Evolutionary conservation across 495 filamentous ascomycete genomes (phyloP), one percentile per base, ranked within the genome.

Genomic region (Trichoderma gamsii): DNA sequence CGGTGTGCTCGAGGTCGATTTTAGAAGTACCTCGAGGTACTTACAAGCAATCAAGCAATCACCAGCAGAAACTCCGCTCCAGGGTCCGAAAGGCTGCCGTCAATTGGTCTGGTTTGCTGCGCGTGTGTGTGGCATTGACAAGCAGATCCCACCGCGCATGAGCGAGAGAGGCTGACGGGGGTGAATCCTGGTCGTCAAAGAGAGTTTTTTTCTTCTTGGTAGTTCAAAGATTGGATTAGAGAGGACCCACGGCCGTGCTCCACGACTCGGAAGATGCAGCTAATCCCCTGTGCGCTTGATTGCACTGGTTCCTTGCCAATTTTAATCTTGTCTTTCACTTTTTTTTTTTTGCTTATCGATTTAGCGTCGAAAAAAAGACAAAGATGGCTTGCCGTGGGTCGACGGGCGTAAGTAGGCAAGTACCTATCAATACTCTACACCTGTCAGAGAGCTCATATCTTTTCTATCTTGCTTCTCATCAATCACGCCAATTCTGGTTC

Each of bases 341-440:
- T 52, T 52, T 56, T 56, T n/a, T 23, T 56, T 13, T 12, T 25
- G 29, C 56, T 61, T 61, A 61, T 61, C 56, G 56, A 61, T 61
- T 61, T 61, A 27, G 56, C 25, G 56, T 15, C 56, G 25, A 32
- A 61, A 32, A 32, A 18, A 6, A 61, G 7, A 13, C 35, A 7
- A 61, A 11, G 1, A 61, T 61, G 27, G 56, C 52, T 16, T 32
- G 27, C 11, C 27, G 52, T 61, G 52, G n/a, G 15, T 61, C 56
- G 0, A 13, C 56, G 27, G 25, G 23, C 3, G 43, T 46, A 56
- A 21, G 51, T 56, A 25, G 1, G 43, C 18, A 56, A 21, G 51
- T 56, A 25, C n/a, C 9, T 21, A 56, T 5, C 8, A 38, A 6
- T 56, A 56, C 51, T 56, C 16, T 56, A 56, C 51, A 56, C 18